Conservation (phyloP, 1,284 basidiomycete species). For the Abortiporus biennis region DNA sequence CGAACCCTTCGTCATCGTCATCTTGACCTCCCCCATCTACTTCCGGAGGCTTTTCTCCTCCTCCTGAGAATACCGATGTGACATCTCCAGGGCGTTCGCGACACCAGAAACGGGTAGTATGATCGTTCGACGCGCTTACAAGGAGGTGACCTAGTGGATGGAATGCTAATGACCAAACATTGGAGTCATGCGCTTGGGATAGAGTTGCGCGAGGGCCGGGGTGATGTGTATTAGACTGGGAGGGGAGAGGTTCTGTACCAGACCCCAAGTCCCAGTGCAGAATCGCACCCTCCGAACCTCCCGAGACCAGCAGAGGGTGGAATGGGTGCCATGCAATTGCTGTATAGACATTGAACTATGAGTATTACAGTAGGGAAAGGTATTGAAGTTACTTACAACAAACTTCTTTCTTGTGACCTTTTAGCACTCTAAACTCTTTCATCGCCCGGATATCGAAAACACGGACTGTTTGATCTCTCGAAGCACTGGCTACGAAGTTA, state of each 20-base stretch:
- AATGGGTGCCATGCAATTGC: slow-evolving; percentile 94
- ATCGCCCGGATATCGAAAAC: slow-evolving; percentile 98
- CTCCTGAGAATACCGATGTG: slow-evolving; percentile 62
- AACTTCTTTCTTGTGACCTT: slow-evolving; percentile 96
- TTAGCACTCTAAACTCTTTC: slow-evolving; percentile 88
- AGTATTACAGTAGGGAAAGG: background rate
- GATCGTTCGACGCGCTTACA: slow-evolving; percentile 91
- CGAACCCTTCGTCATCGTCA: slow-evolving; percentile 55
- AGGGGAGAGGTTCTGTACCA: slow-evolving; percentile 22
- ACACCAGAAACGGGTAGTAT: slow-evolving; percentile 97
- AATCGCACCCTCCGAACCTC: slow-evolving; percentile 90
- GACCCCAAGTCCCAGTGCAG: slow-evolving; percentile 84
- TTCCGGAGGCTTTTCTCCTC: slow-evolving; percentile 68
- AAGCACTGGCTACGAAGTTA: slow-evolving; percentile 89
- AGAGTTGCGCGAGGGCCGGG: slow-evolving; percentile 73
- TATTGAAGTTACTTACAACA: slow-evolving; percentile 67
- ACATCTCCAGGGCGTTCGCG: slow-evolving; percentile 78
- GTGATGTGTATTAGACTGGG: slow-evolving; percentile 26
- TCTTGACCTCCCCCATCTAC: slow-evolving; percentile 45
- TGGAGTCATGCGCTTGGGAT: slow-evolving; percentile 93
- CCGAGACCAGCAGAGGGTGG: slow-evolving; percentile 88
- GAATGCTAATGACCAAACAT: slow-evolving; percentile 93
- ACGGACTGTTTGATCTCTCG: slow-evolving; percentile 89
- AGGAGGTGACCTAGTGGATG: slow-evolving; percentile 96
- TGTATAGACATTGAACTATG: slow-evolving; percentile 21